Base-by-base conservation (phyloP, 1,139 yeast species). In the Keqinozyma sinolaborantium region DNA sequence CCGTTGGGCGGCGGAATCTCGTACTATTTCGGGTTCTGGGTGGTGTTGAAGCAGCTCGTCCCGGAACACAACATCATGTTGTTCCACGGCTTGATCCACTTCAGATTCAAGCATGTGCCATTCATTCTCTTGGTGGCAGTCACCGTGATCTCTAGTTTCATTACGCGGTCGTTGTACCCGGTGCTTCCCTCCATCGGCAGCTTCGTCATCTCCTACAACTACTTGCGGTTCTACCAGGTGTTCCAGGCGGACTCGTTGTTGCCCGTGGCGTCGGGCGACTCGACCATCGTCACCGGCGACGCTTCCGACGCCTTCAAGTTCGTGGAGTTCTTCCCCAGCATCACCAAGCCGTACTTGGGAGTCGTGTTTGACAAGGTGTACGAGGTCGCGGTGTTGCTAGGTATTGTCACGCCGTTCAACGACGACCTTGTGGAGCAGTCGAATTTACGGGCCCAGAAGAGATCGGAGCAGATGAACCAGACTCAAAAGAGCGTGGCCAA, bases 221-320 rank as follows among this genome's bases (percentile, higher is more conserved):
- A 87, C 52, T 65, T 90, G 44, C 70, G 97, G 43, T 88, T 86
- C 53, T 80, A 63, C 61, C 92, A 86, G 50, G 53, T 70, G 14
- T 57, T 65, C 31, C 36, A 53, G 8, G 44, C 53, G 16, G 73
- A 56, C 40, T 73, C 62, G 28, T 51, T 57, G 36, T 61, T 58
- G 38, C 77, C 69, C 38, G 56, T 68, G 16, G 53, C 67, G 3
- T 45, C 52, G 4, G 51, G 51, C 29, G 41, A 53, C 16, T 38
- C 44, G 16, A 36, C 65, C 11, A 55, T 65, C 15, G 56, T 78
- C 18, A 59, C 72, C 24, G 97, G 97, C 26, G 96, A 88, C 55
- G 95, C 96, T 0, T 82, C 95, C 1, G 96, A 88, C 47, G 83
- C 95, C 1, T 90, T 90, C 65, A 79, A 85, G 34, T 65, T 88